These are phyloP conservation scores for Trichothecium sympodiale DNA, from an alignment of 2,329 filamentous ascomycete genomes.

Conservation along the genomic window DNA sequence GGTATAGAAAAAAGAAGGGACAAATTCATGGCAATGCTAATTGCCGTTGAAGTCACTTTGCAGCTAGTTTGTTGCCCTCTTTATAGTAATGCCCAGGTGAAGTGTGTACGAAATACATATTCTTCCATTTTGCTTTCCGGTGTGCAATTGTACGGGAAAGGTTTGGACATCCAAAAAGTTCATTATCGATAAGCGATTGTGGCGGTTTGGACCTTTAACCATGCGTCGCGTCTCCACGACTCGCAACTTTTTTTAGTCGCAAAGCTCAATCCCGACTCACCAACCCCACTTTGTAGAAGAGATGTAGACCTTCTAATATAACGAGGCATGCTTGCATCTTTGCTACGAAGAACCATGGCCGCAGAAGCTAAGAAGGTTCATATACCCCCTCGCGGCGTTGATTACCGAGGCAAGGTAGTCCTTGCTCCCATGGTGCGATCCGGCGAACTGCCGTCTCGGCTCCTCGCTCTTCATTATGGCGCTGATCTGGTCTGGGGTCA, in stretches of 20 bases:
- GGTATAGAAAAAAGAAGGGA: no score
- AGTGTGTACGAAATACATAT: no score
- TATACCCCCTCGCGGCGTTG: slow-evolving; percentile 78
- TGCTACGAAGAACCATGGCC: slow-evolving; percentile 44
- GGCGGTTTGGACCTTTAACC: not conserved
- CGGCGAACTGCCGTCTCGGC: slow-evolving; percentile 84
- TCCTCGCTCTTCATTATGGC: slow-evolving; percentile 85
- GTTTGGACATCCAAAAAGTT: not conserved
- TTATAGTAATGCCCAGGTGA: no score
- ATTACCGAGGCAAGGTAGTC: slow-evolving; percentile 88
- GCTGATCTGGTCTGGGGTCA: slow-evolving; percentile 92
- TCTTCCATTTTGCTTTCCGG: no score
- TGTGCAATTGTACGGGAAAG: no score
- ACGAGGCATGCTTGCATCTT: slow-evolving; percentile 18
- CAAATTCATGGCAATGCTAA: no score
- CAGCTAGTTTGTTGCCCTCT: no score
- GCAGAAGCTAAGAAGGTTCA: slow-evolving; percentile 56
- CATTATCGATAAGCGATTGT: slow-evolving; percentile 4
- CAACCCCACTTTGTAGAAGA: slow-evolving; percentile 1
- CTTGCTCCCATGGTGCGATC: slow-evolving; percentile 96
- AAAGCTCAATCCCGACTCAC: no score
- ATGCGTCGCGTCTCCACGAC: not conserved
- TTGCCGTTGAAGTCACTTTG: no score
- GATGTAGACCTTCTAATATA: slow-evolving; percentile 8
- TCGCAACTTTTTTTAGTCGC: not conserved